Conservation (phyloP, 768 basidiomycete genomes). For the Mycena polygramma region DNA sequence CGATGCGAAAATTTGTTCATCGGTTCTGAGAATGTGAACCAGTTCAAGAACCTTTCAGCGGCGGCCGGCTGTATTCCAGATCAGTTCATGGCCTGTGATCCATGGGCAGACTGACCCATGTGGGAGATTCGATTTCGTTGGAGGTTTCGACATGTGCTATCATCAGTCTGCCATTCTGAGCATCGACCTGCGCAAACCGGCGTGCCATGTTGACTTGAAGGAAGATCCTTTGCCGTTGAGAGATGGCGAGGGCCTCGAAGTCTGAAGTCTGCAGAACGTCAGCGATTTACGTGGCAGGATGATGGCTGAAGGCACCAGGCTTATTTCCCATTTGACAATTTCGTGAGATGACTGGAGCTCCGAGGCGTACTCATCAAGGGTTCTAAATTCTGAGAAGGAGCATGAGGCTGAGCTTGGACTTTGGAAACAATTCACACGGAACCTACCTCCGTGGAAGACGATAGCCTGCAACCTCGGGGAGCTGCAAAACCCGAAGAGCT, state of each 20-base stretch:
- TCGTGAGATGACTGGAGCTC: neutral
- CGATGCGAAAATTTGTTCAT: too few species aligned
- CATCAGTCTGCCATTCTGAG: neutral
- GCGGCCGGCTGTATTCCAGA: too few species aligned
- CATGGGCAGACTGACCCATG: too few species aligned
- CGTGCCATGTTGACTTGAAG: too few species aligned
- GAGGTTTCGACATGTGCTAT: neutral
- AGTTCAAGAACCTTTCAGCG: too few species aligned
- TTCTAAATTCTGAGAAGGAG: neutral
- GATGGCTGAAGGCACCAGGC: neutral
- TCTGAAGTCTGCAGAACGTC: too few species aligned
- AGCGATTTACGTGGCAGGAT: too few species aligned
- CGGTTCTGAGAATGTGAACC: too few species aligned
- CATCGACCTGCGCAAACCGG: neutral
- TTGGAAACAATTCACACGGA: neutral
- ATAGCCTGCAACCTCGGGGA: conserved; percentile 1
- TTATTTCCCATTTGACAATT: conserved; percentile 6
- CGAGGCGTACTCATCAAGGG: conserved; percentile 11
- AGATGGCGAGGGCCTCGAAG: neutral
- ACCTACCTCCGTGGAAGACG: conserved; percentile 11
- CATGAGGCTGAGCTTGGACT: too few species aligned
- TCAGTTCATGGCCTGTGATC: too few species aligned
- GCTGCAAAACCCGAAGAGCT: neutral
- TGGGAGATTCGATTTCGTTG: too few species aligned
- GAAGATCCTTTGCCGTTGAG: neutral